Evolutionary conservation across 306 rosid species (phyloP).

Genomic region (Hippophae gyantsensis): DNA sequence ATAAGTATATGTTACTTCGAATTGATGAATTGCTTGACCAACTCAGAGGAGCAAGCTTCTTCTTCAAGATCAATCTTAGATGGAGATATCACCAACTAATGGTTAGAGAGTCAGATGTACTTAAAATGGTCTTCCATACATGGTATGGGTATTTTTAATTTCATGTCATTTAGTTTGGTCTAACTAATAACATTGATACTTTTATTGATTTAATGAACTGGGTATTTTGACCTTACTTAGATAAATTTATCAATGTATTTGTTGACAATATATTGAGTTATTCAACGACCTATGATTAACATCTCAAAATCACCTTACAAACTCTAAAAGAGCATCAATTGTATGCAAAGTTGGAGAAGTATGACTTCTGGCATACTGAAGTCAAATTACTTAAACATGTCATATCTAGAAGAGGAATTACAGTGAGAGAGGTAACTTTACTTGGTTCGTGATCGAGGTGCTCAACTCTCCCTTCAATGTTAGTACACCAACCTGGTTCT

Average conservation of each 20-base stretch:
- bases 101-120: neutral
- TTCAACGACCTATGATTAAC: neutral
- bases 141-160: neutral
- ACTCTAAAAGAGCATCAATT: neutral
- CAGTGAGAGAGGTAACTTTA: neutral
- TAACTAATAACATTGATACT: neutral
- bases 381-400: neutral
- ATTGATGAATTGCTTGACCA: neutral
- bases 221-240: neutral
- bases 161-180: neutral
- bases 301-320: neutral
- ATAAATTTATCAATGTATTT: neutral
- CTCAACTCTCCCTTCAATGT: too few relatives aligned
- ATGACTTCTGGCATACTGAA: neutral
- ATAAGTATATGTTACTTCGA: too few relatives aligned
- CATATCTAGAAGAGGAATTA: neutral
- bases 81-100: slow-evolving; percentile 1
- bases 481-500: too few relatives aligned
- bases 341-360: neutral
- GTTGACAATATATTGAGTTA: neutral
- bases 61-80: neutral
- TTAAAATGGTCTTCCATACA: neutral
- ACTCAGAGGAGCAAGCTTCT: neutral
- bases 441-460: neutral
- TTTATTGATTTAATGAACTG: slow-evolving; percentile 2